These are phyloP conservation scores for Spinellus fusiger DNA, from an alignment of 192 early-diverging fungal species.

Conservation along the genomic window DNA sequence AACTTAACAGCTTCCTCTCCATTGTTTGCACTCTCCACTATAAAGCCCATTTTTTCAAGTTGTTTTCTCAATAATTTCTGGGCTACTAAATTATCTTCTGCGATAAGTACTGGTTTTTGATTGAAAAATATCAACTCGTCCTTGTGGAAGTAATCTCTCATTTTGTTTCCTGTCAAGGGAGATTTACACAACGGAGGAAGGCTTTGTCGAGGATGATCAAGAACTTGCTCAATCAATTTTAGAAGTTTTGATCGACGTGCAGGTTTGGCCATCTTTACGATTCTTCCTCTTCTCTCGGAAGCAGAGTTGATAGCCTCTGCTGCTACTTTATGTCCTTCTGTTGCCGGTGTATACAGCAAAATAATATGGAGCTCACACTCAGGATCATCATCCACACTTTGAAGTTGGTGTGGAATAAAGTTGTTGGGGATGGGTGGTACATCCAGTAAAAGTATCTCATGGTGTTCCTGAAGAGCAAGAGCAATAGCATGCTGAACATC, in stretches of 20 bases:
- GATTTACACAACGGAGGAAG: conserved; percentile 17
- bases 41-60: conserved; percentile 37
- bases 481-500: conserved; percentile 16
- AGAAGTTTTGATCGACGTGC: conserved; percentile 39
- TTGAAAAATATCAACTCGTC: conserved; percentile 33
- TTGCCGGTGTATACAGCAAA: conserved; percentile 16
- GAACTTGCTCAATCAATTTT: conserved; percentile 34
- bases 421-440: conserved; percentile 12
- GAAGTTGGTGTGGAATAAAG: conserved; percentile 12
- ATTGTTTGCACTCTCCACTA: conserved; percentile 42
- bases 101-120: conserved; percentile 40
- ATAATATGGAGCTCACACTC: conserved; percentile 24
- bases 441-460: conserved; percentile 19
- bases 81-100: conserved; percentile 43
- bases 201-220: conserved; percentile 15
- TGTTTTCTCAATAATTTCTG: conserved; percentile 39
- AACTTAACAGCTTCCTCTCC: conserved; percentile 37
- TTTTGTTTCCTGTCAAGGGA: conserved; percentile 16
- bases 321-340: conserved; percentile 21
- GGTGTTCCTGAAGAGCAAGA: conserved; percentile 11
- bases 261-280: conserved; percentile 36
- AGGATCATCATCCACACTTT: conserved; percentile 19
- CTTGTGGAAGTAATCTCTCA: conserved; percentile 28
- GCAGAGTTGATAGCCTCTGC: conserved; percentile 14
- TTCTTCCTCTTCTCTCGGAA: conserved; percentile 13